Conservation (phyloP, 108 stramenopile species). For the Discostella stelligeroides region DNA sequence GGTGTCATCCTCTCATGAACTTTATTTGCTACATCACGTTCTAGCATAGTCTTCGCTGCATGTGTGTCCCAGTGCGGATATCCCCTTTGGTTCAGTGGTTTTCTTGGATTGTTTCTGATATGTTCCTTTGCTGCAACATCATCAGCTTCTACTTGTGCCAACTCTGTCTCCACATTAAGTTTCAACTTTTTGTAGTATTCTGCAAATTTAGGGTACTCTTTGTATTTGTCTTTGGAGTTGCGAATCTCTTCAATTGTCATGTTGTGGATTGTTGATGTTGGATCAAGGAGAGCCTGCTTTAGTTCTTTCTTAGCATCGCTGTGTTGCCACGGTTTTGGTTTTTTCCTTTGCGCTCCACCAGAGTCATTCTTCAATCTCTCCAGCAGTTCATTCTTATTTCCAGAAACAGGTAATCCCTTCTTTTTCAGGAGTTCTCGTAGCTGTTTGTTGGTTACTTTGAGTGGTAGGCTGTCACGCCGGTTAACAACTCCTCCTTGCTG, state of each 20-base stretch:
- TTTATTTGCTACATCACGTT: not conserved
- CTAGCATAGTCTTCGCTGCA: constrained; percentile 1
- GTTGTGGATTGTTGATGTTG: constrained; percentile 2
- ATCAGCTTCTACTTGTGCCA: not conserved
- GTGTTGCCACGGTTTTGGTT: constrained; percentile 27
- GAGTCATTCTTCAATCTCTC: not conserved
- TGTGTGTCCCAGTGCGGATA: constrained; percentile 12
- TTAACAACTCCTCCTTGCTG: no score
- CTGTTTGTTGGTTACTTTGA: not conserved
- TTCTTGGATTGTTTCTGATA: not conserved
- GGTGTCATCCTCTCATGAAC: constrained; percentile 1
- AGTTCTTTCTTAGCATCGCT: constrained; percentile 28
- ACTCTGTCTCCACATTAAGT: not conserved
- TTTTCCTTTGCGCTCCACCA: not conserved
- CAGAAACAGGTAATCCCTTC: constrained; percentile 10
- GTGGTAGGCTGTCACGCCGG: no score
- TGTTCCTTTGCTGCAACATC: not conserved
- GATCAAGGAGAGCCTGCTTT: constrained; percentile 23
- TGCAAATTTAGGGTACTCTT: constrained; percentile 22
- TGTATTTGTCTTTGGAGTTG: constrained; percentile 5
- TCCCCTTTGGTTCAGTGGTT: not conserved
- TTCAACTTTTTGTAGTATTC: constrained; percentile 14
- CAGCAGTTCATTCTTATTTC: constrained; percentile 8
- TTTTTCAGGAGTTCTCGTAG: constrained; percentile 4
- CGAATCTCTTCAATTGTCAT: constrained; percentile 15